Conservation (phyloP, 371 early-diverging fungal genomes). For the Batrachochytrium dendrobatidis region DNA sequence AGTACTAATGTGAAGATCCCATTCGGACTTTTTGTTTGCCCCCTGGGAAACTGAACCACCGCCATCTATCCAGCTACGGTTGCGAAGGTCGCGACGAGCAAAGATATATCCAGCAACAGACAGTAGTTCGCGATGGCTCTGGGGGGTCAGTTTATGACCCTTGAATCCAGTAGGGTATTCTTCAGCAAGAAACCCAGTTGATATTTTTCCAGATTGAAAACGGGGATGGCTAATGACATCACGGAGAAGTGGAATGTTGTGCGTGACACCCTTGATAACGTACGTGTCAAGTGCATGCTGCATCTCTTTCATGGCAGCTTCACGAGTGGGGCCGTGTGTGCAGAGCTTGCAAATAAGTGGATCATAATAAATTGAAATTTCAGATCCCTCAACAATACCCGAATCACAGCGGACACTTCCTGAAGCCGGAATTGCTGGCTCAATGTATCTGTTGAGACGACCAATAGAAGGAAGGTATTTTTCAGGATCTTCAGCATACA, state of each 20-base stretch:
- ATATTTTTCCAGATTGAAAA: constrained; percentile 70
- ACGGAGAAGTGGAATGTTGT: constrained; percentile 88
- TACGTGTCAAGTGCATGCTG: constrained; percentile 77
- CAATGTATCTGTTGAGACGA: constrained; percentile 64
- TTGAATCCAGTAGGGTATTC: constrained; percentile 89
- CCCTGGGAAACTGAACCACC: constrained; percentile 33
- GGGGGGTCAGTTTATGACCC: constrained; percentile 52
- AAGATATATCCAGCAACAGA: constrained; percentile 60
- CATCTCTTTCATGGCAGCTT: constrained; percentile 70
- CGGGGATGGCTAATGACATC: constrained; percentile 75
- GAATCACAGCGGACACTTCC: constrained; percentile 79
- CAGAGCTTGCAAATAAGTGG: constrained; percentile 95
- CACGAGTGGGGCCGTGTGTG: constrained; percentile 73
- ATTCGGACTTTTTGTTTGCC: constrained; percentile 25
- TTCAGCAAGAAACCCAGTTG: constrained; percentile 85
- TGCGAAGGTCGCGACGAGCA: constrained; percentile 60
- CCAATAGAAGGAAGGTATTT: constrained; percentile 91
- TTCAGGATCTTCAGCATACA: constrained; percentile 95
- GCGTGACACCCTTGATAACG: constrained; percentile 90
- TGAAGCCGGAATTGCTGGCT: constrained; percentile 39
- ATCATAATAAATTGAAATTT: constrained; percentile 88
- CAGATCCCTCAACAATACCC: constrained; percentile 84
- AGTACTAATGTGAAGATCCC: constrained; percentile 55
- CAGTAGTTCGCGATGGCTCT: constrained; percentile 49
- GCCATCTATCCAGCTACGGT: constrained; percentile 43